Evolutionary conservation across 352 stramenopile genomes (phyloP), one percentile per base, ranked within the genome.

Genomic region (Phytophthora tubulina): DNA sequence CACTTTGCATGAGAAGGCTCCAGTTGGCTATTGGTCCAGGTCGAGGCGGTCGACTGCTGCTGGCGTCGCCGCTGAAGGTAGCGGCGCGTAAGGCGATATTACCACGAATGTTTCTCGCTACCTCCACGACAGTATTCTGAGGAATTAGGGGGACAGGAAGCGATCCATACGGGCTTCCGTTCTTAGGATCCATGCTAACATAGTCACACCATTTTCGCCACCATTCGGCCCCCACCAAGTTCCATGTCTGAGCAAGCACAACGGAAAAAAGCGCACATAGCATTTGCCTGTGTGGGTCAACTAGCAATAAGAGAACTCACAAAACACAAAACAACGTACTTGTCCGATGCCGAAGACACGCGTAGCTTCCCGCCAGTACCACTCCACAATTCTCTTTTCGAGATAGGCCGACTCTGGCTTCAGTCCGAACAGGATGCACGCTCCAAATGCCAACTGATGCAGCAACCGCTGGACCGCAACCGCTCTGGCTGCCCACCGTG

Each of bases 201-300:
- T 94, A 95, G 39, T 88, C 78, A 41, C 86, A 95, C 89, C 88
- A 96, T 50, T 91, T 85, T 17, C 81, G 76, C 89, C 88, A 96
- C 88, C 89, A 95, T 44, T 79, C 80, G 4, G 83, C 78, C 7
- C 82, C 89, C 15, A 96, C 61, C 33, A 95, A 73, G 33, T 95
- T 90, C 86, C 88, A 96, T 6, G 63, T 83, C 83, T 96, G 74
- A 2, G 10, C 17, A 63, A 13, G 76, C 21, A 64, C 39, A 49
- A 61, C 33, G 54, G 13, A 49, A 66, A 44, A 8, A 31, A 15
- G 70, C 8, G 8, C 17, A 63, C 6, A 78, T 36, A 58, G 11
- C 30, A 64, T 33, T 67, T 17, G 51, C 15, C 57, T 79, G 50
- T 58, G 51, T 79, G 55, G 57, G 69, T 73, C 65, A 78, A 80